A percentile compares a stretch with the other conserved stretches of the same genome.
Conservation (phyloP, 169 alveolate genomes). For the Theileria sp. region DNA sequence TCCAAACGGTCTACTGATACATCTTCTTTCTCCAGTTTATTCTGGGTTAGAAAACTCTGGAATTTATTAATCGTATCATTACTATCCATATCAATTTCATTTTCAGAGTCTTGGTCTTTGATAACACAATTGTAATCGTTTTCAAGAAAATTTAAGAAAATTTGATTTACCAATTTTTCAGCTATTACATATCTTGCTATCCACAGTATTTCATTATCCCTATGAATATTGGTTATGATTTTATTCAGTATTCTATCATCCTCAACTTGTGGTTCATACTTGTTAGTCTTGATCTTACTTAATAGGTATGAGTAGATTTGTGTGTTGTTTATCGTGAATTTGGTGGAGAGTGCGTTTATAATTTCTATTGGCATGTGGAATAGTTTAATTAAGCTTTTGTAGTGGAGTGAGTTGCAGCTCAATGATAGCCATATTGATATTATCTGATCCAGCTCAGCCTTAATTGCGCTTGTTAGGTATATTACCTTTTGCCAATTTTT, state of each 20-base stretch:
- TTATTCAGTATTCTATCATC: background rate
- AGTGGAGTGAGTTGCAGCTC: slow-evolving; percentile 32
- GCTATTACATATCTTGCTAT: slow-evolving; percentile 47
- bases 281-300: slow-evolving; percentile 4
- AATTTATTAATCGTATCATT: background rate
- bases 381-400: slow-evolving; percentile 13
- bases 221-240: slow-evolving; percentile 13
- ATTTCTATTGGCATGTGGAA: slow-evolving; percentile 36
- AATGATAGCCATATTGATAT: slow-evolving; percentile 31
- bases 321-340: slow-evolving; percentile 18
- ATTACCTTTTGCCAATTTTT: slow-evolving; percentile 47
- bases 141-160: background rate
- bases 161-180: slow-evolving; percentile 28
- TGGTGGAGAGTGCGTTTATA: background rate
- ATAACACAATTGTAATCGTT: background rate
- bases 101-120: background rate
- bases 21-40: background rate
- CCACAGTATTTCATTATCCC: slow-evolving; percentile 44
- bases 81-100: background rate
- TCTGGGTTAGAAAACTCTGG: background rate
- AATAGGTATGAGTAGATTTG: slow-evolving; percentile 17
- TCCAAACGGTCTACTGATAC: background rate
- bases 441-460: slow-evolving; percentile 24
- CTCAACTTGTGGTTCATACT: background rate
- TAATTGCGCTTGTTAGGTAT: slow-evolving; percentile 7